Evolutionary conservation across 192 early-diverging fungal genomes (phyloP), one percentile per base, ranked within the genome.

Genomic region (Rhizophagus clarus): DNA sequence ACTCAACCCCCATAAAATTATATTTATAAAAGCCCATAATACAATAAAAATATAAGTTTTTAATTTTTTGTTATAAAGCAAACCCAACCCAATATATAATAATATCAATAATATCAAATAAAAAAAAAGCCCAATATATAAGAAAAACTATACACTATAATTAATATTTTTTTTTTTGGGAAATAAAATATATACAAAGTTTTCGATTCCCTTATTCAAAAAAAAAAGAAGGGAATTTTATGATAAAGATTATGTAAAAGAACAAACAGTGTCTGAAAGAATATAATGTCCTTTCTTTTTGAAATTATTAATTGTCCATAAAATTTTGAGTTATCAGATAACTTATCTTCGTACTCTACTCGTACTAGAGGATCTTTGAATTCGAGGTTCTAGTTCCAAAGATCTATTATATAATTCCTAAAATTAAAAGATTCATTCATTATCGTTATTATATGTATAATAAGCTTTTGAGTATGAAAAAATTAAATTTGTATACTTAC

Each of bases 371-470:
- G 72, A 29, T 56, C 72, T 49, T 61, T 74, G 72, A 26, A 74
- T 32, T 26, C 51, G 45, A 32, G 86, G 86, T 71, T 87, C 86
- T 42, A 82, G 80, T 0, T 74, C 80, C 1, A 82, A 76, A 32
- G 86, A 85, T 80, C 83, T 81, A 4, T 51, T 72, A 72, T 84
- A 88, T 72, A 81, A 64, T 42, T 84, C 87, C 82, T 83, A 60
- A 26, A 45, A 32, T n/a, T 60, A 56, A 60, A 28, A 24, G 66
- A 40, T 28, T 34, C 6, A 47, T 66, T 37, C 9, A 28, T 12
- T 3, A 24, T 73, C 26, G 8, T 31, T 0, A 34, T 77, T 64
- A 26, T 22, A 66, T 12, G 34, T 34, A 31, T 15, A n/a, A 7
- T 31, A 61, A n/a, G 22, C 29, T 11, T 29, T 29, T 26, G 8